phyloP scores from a whole-genome alignment of 176 grass and related monocot genomes.

The Aegilops umbellulata region DNA sequence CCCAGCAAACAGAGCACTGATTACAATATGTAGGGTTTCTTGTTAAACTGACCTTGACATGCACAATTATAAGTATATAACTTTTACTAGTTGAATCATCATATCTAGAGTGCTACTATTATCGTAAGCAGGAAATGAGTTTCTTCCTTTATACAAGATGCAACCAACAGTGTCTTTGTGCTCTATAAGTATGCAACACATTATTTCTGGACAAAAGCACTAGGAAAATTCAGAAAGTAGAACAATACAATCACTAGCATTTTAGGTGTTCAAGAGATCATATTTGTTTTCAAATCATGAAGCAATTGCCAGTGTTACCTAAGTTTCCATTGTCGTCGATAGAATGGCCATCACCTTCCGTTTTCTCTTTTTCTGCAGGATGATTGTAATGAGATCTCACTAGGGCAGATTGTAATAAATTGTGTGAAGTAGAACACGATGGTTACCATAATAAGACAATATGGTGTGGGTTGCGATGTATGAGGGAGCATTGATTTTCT shows the following conservation, averaged over 20 bases:
- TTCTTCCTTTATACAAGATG: slow-evolving; percentile 12
- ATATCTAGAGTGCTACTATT: slow-evolving; percentile 9
- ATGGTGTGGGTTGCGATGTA: slow-evolving; percentile 69
- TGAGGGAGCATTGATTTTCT: slow-evolving; percentile 46
- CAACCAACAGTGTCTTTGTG: neutral
- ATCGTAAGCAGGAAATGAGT: neutral
- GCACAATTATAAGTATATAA: neutral
- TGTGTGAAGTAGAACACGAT: slow-evolving; percentile 27
- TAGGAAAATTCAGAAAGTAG: neutral
- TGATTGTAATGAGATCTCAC: slow-evolving; percentile 17
- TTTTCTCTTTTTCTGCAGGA: slow-evolving; percentile 70
- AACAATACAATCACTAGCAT: neutral
- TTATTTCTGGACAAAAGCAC: neutral
- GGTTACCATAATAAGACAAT: slow-evolving; percentile 89
- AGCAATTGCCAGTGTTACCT: slow-evolving; percentile 38
- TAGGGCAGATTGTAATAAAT: slow-evolving; percentile 17
- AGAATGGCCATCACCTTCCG: slow-evolving; percentile 73
- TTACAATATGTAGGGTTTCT: neutral
- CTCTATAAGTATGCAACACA: neutral
- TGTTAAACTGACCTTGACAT: neutral
- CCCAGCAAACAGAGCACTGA: neutral
- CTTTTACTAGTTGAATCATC: neutral
- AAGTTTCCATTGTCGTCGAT: slow-evolving; percentile 60
- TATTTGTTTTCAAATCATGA: slow-evolving; percentile 24
- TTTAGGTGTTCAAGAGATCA: neutral